phyloP scores from a whole-genome alignment of 768 basidiomycete genomes.

The Tricholoma terreum region DNA sequence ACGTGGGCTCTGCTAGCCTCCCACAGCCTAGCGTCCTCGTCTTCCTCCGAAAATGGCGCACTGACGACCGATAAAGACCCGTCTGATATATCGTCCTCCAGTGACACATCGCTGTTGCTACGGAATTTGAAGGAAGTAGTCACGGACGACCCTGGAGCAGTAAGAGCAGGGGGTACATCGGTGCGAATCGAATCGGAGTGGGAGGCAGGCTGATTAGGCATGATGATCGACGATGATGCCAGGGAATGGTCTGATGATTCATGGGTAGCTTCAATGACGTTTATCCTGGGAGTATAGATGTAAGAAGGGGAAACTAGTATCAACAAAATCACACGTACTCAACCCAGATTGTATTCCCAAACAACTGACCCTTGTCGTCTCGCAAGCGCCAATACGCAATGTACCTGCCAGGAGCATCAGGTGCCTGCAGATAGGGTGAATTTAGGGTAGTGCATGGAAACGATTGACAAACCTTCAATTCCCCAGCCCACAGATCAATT shows the following conservation, averaged over 20 bases:
- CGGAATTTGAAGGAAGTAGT: not conserved
- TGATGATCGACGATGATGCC: conserved; percentile 67
- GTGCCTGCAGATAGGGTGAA: conserved; percentile 45
- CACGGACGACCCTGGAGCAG: not conserved
- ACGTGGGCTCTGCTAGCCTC: conserved; percentile 49
- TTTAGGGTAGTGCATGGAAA: not conserved
- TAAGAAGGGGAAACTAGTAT: conserved; percentile 5
- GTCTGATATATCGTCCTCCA: conserved; percentile 40
- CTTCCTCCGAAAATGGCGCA: conserved; percentile 52
- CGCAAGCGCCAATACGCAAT: conserved; percentile 74
- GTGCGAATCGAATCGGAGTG: conserved; percentile 8
- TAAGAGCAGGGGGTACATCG: not conserved
- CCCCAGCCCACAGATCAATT: conserved; percentile 66
- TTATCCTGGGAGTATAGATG: conserved; percentile 44
- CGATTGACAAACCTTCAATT: conserved; percentile 62
- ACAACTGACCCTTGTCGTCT: conserved; percentile 54
- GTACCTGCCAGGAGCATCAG: conserved; percentile 69
- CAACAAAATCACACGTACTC: conserved; percentile 50
- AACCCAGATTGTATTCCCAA: conserved; percentile 77
- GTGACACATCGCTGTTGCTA: conserved; percentile 21
- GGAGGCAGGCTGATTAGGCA: conserved; percentile 46
- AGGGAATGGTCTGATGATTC: conserved; percentile 48
- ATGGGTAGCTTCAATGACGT: conserved; percentile 51
- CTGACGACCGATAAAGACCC: conserved; percentile 61
- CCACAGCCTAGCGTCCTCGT: conserved; percentile 54